Conservation (phyloP, 345 rosid genomes). For the Nasturtium officinale region DNA sequence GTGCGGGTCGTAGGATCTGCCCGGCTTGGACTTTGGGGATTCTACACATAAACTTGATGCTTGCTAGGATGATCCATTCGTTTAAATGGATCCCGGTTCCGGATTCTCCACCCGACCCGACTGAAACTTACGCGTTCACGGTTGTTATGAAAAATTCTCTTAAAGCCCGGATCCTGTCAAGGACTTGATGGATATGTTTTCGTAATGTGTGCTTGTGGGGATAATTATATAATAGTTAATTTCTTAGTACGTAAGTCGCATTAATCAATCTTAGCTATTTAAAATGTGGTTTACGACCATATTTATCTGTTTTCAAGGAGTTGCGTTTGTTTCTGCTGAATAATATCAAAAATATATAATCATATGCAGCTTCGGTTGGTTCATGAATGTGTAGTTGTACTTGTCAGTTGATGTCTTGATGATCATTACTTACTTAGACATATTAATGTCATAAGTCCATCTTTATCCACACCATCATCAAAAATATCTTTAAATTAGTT, state of each 20-base stretch:
- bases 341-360: conserved; percentile 20
- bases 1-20: conserved; percentile 91
- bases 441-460: too few relatives aligned
- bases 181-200: conserved; percentile 41
- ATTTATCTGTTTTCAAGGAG: conserved; percentile 9
- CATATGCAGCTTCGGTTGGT: too few relatives aligned
- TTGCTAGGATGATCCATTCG: conserved; percentile 85
- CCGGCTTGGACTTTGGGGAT: conserved; percentile 85
- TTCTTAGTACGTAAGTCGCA: background rate
- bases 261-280: conserved; percentile 2
- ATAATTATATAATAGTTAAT: conserved; percentile 8
- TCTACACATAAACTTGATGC: conserved; percentile 66
- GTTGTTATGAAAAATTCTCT: conserved; percentile 92
- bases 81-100: conserved; percentile 75
- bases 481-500: too few relatives aligned
- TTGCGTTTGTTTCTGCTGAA: conserved; percentile 3
- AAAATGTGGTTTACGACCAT: conserved; percentile 8
- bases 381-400: too few relatives aligned
- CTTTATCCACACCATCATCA: too few relatives aligned
- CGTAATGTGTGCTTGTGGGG: conserved; percentile 9
- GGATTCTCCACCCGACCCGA: conserved; percentile 67
- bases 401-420: too few relatives aligned
- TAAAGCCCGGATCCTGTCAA: conserved; percentile 61
- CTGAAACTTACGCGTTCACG: conserved; percentile 87
- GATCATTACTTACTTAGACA: too few relatives aligned